Base-by-base conservation (phyloP, 495 filamentous ascomycete species). In the Penicillium crystallinum region DNA sequence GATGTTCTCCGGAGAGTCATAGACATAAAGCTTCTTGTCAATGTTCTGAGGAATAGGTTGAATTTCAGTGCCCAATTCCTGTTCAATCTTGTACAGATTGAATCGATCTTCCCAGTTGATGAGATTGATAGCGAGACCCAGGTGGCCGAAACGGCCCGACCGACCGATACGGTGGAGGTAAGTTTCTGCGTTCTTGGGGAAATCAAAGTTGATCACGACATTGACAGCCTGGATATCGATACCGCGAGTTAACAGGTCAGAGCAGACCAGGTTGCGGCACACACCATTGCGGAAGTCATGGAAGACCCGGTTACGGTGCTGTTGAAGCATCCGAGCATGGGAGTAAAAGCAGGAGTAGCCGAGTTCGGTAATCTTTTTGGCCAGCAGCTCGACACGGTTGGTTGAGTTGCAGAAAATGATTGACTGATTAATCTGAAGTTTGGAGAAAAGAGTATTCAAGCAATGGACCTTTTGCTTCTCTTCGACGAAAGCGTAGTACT, bases 401-500 rank as follows among this genome's bases (percentile, higher is more conserved):
- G 93, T 97, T 35, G 95, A 97, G 68, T 99, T 99, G 78, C 93
- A 99, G 76, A 99, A 99, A 63, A 99, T 99, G 74, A 99, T 99
- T 43, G 95, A 97, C 76, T 99, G 93, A 69, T 99, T 99, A 73
- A 99, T 99, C 71, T 97, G 93, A 11, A 99, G 83, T 73, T 96
- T 96, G 46, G 89, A 95, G 78, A 99, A 99, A 35, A 99, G 84
- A 1, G 93, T 99, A 73, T 99, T 99, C 34, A 99, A 76, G 68
- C 93, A 99, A 73, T 97, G 95, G 8, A 99, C 95, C 72, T 99
- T 99, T 68, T 96, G 90, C 74, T 96, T 97, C 74, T 99, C 93
- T 68, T 97, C 93, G 43, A 99, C 93, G 56, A 96, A 99, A 15
- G 93, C 93, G 63, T 99, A 99, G 71, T 96, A 99, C 61, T 99